Conservation (phyloP, 257 asterid genomes). For the Coffea eugenioides region DNA sequence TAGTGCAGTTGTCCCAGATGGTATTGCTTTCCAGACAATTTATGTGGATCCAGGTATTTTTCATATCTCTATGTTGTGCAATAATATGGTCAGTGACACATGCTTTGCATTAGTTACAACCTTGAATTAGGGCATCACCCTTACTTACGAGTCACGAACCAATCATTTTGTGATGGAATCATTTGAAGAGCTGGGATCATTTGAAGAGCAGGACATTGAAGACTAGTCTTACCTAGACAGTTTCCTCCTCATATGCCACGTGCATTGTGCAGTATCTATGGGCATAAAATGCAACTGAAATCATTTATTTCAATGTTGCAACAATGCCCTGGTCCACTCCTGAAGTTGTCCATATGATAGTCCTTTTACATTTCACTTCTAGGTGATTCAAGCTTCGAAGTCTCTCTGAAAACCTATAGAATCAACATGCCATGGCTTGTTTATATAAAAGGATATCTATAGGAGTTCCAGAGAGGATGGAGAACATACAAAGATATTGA, state of each 20-base stretch:
- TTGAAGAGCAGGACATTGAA: background rate
- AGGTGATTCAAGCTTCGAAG: background rate
- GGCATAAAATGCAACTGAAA: background rate
- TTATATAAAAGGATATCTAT: background rate
- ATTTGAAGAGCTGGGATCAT: background rate
- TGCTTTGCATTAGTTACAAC: background rate
- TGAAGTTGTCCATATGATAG: too few species aligned
- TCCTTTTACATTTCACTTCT: background rate
- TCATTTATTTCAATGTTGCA: background rate
- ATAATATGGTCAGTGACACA: background rate
- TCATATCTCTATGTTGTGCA: background rate
- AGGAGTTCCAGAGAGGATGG: background rate
- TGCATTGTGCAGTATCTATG: too few species aligned
- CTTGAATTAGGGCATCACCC: background rate
- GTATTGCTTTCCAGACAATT: conserved; percentile 58
- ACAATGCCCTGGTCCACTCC: background rate
- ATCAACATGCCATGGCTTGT: background rate
- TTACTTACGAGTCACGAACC: background rate
- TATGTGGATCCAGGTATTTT: conserved; percentile 80
- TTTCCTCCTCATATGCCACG: background rate
- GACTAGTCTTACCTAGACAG: background rate
- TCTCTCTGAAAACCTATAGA: background rate
- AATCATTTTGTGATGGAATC: background rate
- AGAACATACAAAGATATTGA: background rate
- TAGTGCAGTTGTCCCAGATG: conserved; percentile 50